Conservation (phyloP, 2,329 filamentous ascomycete species). For the Clonostachys rhizophaga region DNA sequence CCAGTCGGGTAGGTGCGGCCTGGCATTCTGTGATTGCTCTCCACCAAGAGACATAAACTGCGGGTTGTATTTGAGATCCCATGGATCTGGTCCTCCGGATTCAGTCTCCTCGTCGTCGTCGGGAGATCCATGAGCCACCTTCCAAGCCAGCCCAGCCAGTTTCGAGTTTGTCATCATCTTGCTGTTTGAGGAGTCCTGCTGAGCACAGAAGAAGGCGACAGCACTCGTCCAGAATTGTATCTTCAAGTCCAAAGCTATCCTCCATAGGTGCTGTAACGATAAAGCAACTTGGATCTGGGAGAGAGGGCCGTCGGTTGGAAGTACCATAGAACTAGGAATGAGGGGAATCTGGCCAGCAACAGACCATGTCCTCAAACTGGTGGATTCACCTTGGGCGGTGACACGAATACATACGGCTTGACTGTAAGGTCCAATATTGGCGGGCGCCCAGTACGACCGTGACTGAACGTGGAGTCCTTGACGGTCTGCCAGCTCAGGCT, state of each 20-base stretch:
- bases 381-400: slow-evolving; percentile 6
- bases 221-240: slow-evolving; percentile 72
- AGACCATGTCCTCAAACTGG: slow-evolving; percentile 40
- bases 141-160: slow-evolving; percentile 44
- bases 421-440: slow-evolving; percentile 96
- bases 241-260: slow-evolving; percentile 68
- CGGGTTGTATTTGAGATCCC: slow-evolving; percentile 59
- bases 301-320: slow-evolving; percentile 33
- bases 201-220: slow-evolving; percentile 65
- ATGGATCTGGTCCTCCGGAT: slow-evolving; percentile 57
- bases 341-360: slow-evolving; percentile 92
- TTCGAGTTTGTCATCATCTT: slow-evolving; percentile 26
- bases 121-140: slow-evolving; percentile 28
- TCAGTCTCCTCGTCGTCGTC: slow-evolving; percentile 42
- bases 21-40: slow-evolving; percentile 12
- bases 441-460: slow-evolving; percentile 93
- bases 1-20: slow-evolving; percentile 43
- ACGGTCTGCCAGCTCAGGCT: slow-evolving; percentile 26
- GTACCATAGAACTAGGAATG: slow-evolving; percentile 71
- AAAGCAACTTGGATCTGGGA: slow-evolving; percentile 60
- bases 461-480: slow-evolving; percentile 83
- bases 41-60: slow-evolving; percentile 35
- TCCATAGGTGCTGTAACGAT: slow-evolving; percentile 84
- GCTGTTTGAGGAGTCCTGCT: slow-evolving; percentile 10
- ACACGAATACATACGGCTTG: slow-evolving; percentile 65